Evolutionary conservation across 805 yeast species (phyloP).

Genomic region (Geotrichum ghanense): DNA sequence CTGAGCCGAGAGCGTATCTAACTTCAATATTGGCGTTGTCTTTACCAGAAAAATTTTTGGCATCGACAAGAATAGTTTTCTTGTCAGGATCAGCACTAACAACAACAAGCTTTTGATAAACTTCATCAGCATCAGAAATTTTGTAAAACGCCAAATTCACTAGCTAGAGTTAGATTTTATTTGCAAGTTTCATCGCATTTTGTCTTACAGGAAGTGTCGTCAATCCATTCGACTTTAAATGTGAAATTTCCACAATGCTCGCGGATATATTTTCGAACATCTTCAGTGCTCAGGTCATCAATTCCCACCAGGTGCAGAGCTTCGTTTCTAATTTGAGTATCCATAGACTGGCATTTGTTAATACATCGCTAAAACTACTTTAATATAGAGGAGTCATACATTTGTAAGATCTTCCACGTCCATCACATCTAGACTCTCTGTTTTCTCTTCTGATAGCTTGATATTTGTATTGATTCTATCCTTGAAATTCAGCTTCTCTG

Average conservation of each 20-base stretch:
- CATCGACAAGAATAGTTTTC: constrained; percentile 14
- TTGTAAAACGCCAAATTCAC: constrained; percentile 43
- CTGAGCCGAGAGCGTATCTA: constrained; percentile 42
- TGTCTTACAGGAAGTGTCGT: constrained; percentile 40
- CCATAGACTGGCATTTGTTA: not conserved
- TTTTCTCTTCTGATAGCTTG: not conserved
- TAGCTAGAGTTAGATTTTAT: constrained; percentile 2
- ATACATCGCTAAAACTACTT: not conserved
- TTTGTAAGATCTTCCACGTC: not conserved
- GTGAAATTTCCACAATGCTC: constrained; percentile 30
- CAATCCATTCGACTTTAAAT: constrained; percentile 48
- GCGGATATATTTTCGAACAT: constrained; percentile 45
- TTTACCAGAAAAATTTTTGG: constrained; percentile 28
- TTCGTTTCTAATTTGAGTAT: constrained; percentile 28
- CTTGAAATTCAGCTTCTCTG: not conserved
- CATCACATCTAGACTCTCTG: not conserved
- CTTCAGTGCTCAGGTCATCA: constrained; percentile 49
- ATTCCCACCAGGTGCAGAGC: constrained; percentile 48
- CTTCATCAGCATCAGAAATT: constrained; percentile 28
- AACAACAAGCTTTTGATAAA: constrained; percentile 25
- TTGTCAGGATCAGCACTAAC: constrained; percentile 13
- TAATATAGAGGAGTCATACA: not conserved
- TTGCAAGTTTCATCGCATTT: no score
- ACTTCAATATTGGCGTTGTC: constrained; percentile 29
- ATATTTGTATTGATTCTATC: not conserved